Conservation (phyloP, 2,329 filamentous ascomycete genomes). For the Colletotrichum destructivum region DNA sequence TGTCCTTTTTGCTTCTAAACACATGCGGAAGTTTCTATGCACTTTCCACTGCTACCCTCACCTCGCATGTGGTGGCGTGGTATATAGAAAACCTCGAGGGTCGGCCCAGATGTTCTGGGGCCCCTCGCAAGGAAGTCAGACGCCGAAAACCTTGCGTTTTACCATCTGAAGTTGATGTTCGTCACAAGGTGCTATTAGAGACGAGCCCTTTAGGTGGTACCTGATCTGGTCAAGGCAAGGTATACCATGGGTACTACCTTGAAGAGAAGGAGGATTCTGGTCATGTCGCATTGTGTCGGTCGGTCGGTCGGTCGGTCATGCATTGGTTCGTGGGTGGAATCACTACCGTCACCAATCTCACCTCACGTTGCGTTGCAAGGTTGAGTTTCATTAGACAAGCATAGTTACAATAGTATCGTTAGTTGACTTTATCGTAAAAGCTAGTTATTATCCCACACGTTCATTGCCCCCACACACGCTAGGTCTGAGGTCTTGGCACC, state of each 20-base stretch:
- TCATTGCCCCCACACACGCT: not conserved
- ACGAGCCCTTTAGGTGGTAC: not conserved
- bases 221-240: not conserved
- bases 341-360: not conserved
- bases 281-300: not conserved
- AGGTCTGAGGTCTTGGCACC: too few species aligned
- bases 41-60: constrained; percentile 39
- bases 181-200: constrained; percentile 8
- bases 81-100: constrained; percentile 31
- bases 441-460: constrained; percentile 32
- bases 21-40: constrained; percentile 28
- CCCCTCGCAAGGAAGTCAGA: constrained; percentile 27
- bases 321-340: not conserved
- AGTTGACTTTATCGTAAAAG: constrained; percentile 39
- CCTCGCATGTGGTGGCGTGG: constrained; percentile 36
- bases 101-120: constrained; percentile 12
- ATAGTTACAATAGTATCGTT: constrained; percentile 30
- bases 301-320: not conserved
- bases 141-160: constrained; percentile 17
- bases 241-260: not conserved
- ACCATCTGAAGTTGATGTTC: not conserved
- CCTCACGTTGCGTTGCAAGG: not conserved
- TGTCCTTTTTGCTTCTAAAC: constrained; percentile 1
- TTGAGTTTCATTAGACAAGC: constrained; percentile 26
- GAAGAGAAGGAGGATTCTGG: not conserved